phyloP scores from a whole-genome alignment of 805 yeast species.

The Ogataea minuta region DNA sequence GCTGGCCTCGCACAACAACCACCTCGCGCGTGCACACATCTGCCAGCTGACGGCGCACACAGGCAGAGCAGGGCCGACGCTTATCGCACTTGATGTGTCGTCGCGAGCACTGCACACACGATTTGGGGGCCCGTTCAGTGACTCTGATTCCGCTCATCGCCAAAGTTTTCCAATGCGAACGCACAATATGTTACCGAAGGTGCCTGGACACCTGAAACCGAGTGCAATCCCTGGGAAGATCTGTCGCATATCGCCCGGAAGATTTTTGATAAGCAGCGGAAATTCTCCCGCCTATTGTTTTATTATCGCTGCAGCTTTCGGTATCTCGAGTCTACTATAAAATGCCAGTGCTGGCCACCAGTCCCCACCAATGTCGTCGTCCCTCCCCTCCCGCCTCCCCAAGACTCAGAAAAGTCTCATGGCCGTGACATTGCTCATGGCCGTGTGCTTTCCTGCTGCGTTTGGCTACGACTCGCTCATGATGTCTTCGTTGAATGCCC shows the following conservation, averaged over 20 bases:
- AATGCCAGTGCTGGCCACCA: no score
- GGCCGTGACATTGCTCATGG: slow-evolving; percentile 6
- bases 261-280: no score
- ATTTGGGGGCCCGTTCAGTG: slow-evolving; percentile 8
- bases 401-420: slow-evolving; percentile 1
- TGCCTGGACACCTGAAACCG: no score
- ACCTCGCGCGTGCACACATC: slow-evolving; percentile 2
- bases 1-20: slow-evolving; percentile 4
- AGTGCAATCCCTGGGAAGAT: no score
- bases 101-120: slow-evolving; percentile 4
- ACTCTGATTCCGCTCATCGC: not conserved
- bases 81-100: slow-evolving; percentile 7
- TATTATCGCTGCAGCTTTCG: no score
- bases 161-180: not conserved
- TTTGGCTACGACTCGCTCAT: slow-evolving; percentile 30
- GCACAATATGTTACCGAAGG: no score
- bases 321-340: no score
- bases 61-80: slow-evolving; percentile 2
- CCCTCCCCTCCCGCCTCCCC: not conserved
- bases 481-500: slow-evolving; percentile 19
- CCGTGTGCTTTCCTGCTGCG: slow-evolving; percentile 9
- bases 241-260: no score
- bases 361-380: no score
- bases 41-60: slow-evolving; percentile 1
- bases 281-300: no score